These are phyloP conservation scores for Acanthochlamys bracteata DNA, from an alignment of 106 monocot genomes.

Conservation along the genomic window DNA sequence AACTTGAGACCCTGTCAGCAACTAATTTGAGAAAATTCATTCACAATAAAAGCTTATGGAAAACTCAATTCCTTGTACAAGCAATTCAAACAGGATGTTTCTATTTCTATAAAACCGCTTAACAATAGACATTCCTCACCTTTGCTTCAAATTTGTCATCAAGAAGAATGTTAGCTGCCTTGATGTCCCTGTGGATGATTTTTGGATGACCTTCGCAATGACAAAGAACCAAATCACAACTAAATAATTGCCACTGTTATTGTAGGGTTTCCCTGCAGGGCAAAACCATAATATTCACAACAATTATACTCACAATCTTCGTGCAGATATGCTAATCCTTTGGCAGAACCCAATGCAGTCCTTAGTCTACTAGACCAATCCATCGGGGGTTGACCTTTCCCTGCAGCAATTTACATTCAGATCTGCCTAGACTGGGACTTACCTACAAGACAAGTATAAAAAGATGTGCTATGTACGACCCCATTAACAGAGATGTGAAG, in stretches of 20 bases:
- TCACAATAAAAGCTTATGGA: too few relatives aligned
- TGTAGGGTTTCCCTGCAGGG: too few relatives aligned
- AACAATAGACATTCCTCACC: slow-evolving; percentile 22
- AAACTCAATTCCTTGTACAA: too few relatives aligned
- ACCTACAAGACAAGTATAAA: background rate
- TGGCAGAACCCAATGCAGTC: slow-evolving; percentile 61
- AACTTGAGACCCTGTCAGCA: too few relatives aligned
- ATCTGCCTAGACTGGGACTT: background rate
- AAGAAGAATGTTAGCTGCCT: slow-evolving; percentile 86
- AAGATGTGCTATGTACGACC: background rate
- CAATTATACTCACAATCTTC: slow-evolving; percentile 50
- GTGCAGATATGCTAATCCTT: slow-evolving; percentile 70
- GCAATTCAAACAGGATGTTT: too few relatives aligned
- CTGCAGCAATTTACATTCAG: slow-evolving; percentile 11
- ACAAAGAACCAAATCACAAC: background rate
- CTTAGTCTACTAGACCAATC: slow-evolving; percentile 47
- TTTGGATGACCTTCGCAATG: slow-evolving; percentile 70
- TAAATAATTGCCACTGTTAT: too few relatives aligned
- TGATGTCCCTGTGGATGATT: slow-evolving; percentile 90
- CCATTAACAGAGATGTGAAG: background rate
- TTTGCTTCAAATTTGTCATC: slow-evolving; percentile 84
- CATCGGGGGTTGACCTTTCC: slow-evolving; percentile 45
- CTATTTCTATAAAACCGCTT: background rate
- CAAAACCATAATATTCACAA: too few relatives aligned
- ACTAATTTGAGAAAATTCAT: too few relatives aligned